A percentile compares a stretch with the other conserved stretches of the same genome.
Conservation (phyloP, 2,329 filamentous ascomycete genomes). For the Trichoderma guizhouense region DNA sequence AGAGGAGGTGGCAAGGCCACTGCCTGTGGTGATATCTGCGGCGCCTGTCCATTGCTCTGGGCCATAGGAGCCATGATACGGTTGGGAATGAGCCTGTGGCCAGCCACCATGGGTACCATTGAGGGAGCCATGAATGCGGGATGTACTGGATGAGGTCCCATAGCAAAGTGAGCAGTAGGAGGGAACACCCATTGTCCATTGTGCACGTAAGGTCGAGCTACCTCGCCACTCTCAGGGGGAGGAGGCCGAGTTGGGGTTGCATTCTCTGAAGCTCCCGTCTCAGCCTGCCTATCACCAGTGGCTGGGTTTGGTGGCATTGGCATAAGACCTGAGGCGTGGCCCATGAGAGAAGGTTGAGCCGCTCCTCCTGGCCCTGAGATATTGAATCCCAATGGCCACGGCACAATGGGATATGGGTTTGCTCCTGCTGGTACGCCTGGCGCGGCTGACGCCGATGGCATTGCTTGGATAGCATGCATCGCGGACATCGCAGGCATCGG, state of each 20-base stretch:
- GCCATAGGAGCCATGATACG: slow-evolving; percentile 26
- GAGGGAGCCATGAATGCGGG: slow-evolving; percentile 28
- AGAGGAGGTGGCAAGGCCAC: neutral
- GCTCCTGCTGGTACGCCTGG: slow-evolving; percentile 28
- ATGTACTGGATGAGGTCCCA: slow-evolving; percentile 28
- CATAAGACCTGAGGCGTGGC: slow-evolving; percentile 23
- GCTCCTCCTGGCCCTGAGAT: slow-evolving; percentile 30
- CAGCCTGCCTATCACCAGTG: slow-evolving; percentile 30
- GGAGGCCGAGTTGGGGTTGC: slow-evolving; percentile 34
- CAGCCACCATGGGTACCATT: slow-evolving; percentile 26
- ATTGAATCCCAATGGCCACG: slow-evolving; percentile 40
- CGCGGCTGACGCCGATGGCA: slow-evolving; percentile 28
- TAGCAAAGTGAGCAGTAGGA: slow-evolving; percentile 26
- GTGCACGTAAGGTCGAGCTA: slow-evolving; percentile 41
- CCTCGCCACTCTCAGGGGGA: slow-evolving; percentile 46
- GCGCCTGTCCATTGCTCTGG: slow-evolving; percentile 20
- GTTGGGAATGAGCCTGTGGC: slow-evolving; percentile 20
- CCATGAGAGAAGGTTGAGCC: slow-evolving; percentile 25
- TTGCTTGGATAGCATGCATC: neutral
- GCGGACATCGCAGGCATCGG: neutral
- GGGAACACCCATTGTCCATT: slow-evolving; percentile 46
- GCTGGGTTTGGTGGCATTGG: slow-evolving; percentile 23
- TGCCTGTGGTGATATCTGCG: slow-evolving; percentile 15
- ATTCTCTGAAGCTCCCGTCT: slow-evolving; percentile 33
- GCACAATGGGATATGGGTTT: slow-evolving; percentile 37